Conservation (phyloP, 225 moss, liverwort and hornwort species). For the Marchantia polymorpha region DNA sequence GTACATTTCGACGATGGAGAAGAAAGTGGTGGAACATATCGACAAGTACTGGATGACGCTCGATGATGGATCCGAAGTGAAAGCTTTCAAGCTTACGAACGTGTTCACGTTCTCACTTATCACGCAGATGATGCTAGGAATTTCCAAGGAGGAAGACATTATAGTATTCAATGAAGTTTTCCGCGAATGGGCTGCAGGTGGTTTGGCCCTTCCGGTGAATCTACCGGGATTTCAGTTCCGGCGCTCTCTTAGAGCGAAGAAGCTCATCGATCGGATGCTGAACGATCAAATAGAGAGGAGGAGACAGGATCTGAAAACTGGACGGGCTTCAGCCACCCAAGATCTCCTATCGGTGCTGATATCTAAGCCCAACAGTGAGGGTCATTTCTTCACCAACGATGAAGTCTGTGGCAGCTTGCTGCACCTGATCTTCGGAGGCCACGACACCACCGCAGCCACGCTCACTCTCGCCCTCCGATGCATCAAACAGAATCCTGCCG, state of each 20-base stretch:
- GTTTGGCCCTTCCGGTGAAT: constrained; percentile 19
- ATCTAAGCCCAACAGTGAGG: background rate
- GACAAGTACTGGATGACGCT: background rate
- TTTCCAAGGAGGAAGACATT: background rate
- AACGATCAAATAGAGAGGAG: background rate
- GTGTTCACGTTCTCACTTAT: background rate
- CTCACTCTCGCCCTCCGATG: constrained; percentile 10
- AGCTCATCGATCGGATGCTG: background rate
- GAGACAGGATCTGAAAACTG: background rate
- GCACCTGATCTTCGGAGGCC: background rate
- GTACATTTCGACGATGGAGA: background rate
- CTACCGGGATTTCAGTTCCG: background rate
- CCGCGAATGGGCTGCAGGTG: background rate
- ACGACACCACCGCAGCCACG: constrained; percentile 15
- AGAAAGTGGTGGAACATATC: background rate
- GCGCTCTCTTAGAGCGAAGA: constrained; percentile 14
- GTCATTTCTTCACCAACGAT: background rate
- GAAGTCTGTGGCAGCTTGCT: background rate
- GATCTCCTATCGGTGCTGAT: constrained; percentile 21
- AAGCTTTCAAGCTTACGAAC: background rate
- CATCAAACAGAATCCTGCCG: constrained; percentile 9
- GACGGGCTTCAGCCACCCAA: constrained; percentile 8
- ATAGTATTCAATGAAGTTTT: background rate
- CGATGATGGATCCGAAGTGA: background rate
- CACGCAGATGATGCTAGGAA: background rate